Conservation (phyloP, 495 filamentous ascomycete genomes). For the Hypoxylon intermedium region DNA sequence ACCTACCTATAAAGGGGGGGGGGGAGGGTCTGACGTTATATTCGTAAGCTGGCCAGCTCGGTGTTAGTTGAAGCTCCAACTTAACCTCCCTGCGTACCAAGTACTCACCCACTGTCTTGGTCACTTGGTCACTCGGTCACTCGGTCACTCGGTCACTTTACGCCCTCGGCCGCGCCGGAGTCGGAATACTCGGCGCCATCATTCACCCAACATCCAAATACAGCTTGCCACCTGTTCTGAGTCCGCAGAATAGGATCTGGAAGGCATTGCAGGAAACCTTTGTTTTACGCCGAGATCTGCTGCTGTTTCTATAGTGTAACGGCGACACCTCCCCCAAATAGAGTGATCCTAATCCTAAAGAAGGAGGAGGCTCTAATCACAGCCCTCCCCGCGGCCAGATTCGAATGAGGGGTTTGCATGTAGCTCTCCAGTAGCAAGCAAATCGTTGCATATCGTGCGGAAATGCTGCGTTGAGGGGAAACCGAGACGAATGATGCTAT, state of each 20-base stretch:
- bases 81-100: no score
- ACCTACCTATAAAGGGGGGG: no score
- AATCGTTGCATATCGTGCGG: constrained; percentile 1
- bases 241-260: no score
- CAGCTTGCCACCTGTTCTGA: background rate
- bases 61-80: background rate
- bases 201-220: background rate
- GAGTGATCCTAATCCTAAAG: constrained; percentile 20
- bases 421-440: constrained; percentile 1
- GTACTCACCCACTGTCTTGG: no score
- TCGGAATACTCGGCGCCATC: background rate
- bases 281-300: no score
- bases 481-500: background rate
- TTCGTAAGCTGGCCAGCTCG: constrained; percentile 14
- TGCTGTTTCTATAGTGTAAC: no score
- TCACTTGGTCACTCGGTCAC: no score
- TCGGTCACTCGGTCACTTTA: no score
- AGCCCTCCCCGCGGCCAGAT: background rate
- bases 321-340: background rate
- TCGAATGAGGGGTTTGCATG: constrained; percentile 11
- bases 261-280: no score
- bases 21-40: constrained; percentile 10
- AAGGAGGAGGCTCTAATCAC: constrained; percentile 29
- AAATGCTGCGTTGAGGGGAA: background rate
- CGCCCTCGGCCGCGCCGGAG: background rate